Evolutionary conservation across 306 rosid species (phyloP).

Genomic region (Vigna unguiculata): DNA sequence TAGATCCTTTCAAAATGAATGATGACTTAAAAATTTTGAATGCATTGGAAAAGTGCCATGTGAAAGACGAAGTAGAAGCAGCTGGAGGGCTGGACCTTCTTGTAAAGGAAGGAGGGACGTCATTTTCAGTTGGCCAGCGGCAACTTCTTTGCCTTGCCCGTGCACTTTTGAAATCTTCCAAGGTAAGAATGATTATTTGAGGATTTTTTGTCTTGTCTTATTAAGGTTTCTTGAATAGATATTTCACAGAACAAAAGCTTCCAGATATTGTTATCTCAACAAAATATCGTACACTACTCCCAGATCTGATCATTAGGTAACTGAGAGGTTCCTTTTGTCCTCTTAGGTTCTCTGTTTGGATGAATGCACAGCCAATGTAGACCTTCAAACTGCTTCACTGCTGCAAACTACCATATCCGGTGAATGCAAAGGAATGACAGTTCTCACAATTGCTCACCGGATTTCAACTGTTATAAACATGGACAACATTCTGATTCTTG

Average conservation of each 20-base stretch:
- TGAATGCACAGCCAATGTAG: constrained; percentile 94
- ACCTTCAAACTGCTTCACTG: constrained; percentile 81
- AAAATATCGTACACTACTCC: not conserved
- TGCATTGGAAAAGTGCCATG: constrained; percentile 81
- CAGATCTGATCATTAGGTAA: constrained; percentile 22
- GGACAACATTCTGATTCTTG: constrained; percentile 84
- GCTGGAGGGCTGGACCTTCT: constrained; percentile 80
- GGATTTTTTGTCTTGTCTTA: constrained; percentile 18
- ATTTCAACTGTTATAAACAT: constrained; percentile 83
- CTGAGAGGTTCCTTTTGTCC: constrained; percentile 15
- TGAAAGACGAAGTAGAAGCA: constrained; percentile 82
- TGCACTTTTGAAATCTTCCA: constrained; percentile 87
- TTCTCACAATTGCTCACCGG: constrained; percentile 92
- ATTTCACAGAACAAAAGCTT: too few species aligned
- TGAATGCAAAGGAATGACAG: constrained; percentile 85
- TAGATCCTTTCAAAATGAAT: constrained; percentile 74
- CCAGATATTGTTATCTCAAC: not conserved
- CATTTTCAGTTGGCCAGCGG: constrained; percentile 92
- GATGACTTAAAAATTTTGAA: constrained; percentile 80
- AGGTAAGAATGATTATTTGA: constrained; percentile 52
- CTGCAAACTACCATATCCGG: constrained; percentile 78
- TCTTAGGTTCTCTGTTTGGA: constrained; percentile 91
- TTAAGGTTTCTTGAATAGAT: too few species aligned
- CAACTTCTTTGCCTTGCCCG: constrained; percentile 99
- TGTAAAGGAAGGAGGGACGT: constrained; percentile 73